A percentile compares a stretch with the other conserved stretches of the same genome.
phyloP scores from a whole-genome alignment of 305 asterid genomes.

The Fraxinus albicans region DNA sequence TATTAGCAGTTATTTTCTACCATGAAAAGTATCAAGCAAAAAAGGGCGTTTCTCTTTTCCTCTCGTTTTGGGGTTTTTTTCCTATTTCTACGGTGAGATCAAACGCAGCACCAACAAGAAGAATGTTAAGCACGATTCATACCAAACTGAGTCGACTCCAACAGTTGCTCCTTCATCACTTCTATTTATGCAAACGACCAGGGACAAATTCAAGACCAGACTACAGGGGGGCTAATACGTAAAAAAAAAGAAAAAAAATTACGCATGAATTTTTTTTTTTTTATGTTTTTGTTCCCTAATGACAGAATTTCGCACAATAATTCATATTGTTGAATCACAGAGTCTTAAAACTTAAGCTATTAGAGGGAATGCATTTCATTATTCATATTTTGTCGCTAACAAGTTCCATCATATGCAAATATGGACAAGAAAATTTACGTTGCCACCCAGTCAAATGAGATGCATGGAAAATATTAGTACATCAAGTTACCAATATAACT shows the following conservation, averaged over 20 bases:
- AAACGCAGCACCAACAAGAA: conserved; percentile 20
- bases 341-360: not conserved
- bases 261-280: too few species aligned
- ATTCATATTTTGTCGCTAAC: not conserved
- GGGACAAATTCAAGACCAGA: too few species aligned
- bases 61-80: conserved; percentile 43
- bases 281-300: not conserved
- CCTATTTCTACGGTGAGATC: conserved; percentile 36
- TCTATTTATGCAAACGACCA: not conserved
- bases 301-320: not conserved
- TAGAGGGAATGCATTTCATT: not conserved
- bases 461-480: not conserved
- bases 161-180: not conserved
- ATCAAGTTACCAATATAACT: not conserved
- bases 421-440: not conserved
- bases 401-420: not conserved
- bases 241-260: too few species aligned
- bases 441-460: not conserved
- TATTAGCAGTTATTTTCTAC: conserved; percentile 27
- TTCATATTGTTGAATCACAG: not conserved
- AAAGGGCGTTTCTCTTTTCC: conserved; percentile 32
- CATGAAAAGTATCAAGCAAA: conserved; percentile 30
- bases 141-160: not conserved
- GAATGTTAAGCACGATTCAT: not conserved
- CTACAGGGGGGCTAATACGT: too few species aligned